Evolutionary conservation across 148 eudicot species (phyloP).

Genomic region (Fagopyrum tataricum): DNA sequence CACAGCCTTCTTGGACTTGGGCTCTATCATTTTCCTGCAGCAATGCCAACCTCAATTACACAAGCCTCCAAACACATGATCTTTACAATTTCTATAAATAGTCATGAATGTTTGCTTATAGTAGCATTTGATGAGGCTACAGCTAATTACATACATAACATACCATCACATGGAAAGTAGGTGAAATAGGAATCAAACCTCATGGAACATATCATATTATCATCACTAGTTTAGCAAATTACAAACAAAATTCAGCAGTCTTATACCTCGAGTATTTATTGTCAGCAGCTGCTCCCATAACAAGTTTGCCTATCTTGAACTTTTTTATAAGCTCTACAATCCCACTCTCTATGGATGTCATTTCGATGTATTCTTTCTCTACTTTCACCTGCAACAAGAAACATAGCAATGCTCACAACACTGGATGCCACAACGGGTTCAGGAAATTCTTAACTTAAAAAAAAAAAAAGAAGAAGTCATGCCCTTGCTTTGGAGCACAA

Average conservation of each 20-base stretch:
- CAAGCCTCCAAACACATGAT: background rate
- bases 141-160: background rate
- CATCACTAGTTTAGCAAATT: background rate
- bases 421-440: background rate
- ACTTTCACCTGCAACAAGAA: conserved; percentile 33
- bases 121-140: background rate
- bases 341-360: conserved; percentile 64
- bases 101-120: background rate
- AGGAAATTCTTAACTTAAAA: background rate
- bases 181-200: background rate
- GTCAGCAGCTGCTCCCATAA: conserved; percentile 88
- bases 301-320: conserved; percentile 59
- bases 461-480: conserved; percentile 13
- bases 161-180: background rate
- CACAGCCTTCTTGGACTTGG: conserved; percentile 73
- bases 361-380: conserved; percentile 42
- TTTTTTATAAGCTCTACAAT: conserved; percentile 62
- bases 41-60: conserved; percentile 3
- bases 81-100: background rate
- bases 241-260: background rate
- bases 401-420: background rate
- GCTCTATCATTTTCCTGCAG: conserved; percentile 74
- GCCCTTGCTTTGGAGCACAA: conserved; percentile 47
- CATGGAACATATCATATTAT: background rate
- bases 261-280: conserved; percentile 53